Evolutionary conservation across 2,329 filamentous ascomycete genomes (phyloP).

Genomic region (Cladosporium austrohemisphaericum): DNA sequence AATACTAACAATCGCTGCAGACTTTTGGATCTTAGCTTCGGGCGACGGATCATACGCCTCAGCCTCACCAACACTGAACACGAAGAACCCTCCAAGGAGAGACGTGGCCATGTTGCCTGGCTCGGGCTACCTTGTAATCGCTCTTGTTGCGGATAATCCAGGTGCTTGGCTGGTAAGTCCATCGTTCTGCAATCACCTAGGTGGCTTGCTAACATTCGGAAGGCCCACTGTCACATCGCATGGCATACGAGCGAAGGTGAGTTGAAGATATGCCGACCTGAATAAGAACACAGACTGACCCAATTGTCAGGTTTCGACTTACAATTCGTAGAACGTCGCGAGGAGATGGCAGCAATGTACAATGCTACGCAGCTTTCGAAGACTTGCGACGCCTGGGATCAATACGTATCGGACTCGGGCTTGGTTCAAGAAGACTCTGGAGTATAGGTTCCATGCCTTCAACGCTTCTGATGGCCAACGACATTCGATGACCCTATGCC

Average conservation of each 20-base stretch:
- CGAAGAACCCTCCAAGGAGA: slow-evolving; percentile 30
- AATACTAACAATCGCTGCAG: slow-evolving; percentile 41
- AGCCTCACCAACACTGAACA: slow-evolving; percentile 28
- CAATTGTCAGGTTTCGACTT: slow-evolving; percentile 24
- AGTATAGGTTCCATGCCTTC: too few species aligned
- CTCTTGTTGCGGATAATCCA: slow-evolving; percentile 33
- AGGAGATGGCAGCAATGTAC: not conserved
- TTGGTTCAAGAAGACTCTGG: slow-evolving; percentile 7
- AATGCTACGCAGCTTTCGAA: not conserved
- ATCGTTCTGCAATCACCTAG: slow-evolving; percentile 16
- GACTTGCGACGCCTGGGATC: not conserved
- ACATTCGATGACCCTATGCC: too few species aligned
- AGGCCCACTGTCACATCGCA: slow-evolving; percentile 28
- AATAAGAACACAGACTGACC: not conserved
- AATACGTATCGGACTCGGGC: not conserved
- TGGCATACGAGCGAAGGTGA: slow-evolving; percentile 28
- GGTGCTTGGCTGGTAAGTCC: slow-evolving; percentile 27
- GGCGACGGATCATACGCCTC: slow-evolving; percentile 37
- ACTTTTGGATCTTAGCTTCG: slow-evolving; percentile 41
- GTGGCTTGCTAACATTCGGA: slow-evolving; percentile 12
- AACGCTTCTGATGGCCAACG: too few species aligned
- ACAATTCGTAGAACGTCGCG: slow-evolving; percentile 25
- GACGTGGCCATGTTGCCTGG: slow-evolving; percentile 33
- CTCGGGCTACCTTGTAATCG: slow-evolving; percentile 33
- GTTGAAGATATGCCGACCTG: not conserved